Percentiles rank a stretch among this genome's conserved stretches.
These are phyloP conservation scores for Venturia nashicola DNA, from an alignment of 2,329 filamentous ascomycete genomes.

Conservation along the genomic window DNA sequence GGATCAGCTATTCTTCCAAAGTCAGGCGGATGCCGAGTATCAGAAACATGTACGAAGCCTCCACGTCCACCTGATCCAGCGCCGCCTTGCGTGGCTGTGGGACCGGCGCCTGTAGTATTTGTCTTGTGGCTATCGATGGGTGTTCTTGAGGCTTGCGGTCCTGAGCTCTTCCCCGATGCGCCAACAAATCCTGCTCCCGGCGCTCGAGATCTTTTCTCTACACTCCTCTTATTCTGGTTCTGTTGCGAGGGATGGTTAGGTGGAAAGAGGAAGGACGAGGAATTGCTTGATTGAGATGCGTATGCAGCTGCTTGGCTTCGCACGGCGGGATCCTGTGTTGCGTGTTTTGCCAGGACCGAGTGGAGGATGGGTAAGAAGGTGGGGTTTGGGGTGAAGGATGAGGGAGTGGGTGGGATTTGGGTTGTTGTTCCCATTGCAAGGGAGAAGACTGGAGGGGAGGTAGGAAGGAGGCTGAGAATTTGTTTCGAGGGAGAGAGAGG, in stretches of 20 bases:
- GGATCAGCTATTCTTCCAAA: constrained; percentile 53
- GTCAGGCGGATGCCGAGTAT: constrained; percentile 47
- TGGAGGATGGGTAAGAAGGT: constrained; percentile 45
- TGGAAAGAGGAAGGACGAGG: constrained; percentile 32
- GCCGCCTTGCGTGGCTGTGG: constrained; percentile 46
- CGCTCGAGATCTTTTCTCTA: constrained; percentile 13
- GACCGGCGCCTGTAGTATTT: constrained; percentile 36
- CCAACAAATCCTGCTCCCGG: constrained; percentile 13
- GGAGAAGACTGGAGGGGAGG: constrained; percentile 37
- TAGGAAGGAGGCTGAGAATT: constrained; percentile 45
- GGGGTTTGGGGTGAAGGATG: constrained; percentile 43
- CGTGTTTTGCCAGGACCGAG: constrained; percentile 41
- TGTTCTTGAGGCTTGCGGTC: constrained; percentile 24
- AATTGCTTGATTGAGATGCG: constrained; percentile 22
- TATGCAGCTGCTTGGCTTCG: constrained; percentile 48
- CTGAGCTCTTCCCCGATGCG: constrained; percentile 11
- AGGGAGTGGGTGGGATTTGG: constrained; percentile 42
- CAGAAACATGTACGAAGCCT: constrained; percentile 52
- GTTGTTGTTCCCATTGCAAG: constrained; percentile 44
- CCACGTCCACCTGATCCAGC: constrained; percentile 44
- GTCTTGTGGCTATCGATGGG: constrained; percentile 12
- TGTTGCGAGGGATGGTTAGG: constrained; percentile 17
- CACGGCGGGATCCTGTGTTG: constrained; percentile 42
- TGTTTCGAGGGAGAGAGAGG: constrained; percentile 26
- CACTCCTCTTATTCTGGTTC: constrained; percentile 13